phyloP scores from a whole-genome alignment of 257 asterid species.

The Solanum verrucosum region DNA sequence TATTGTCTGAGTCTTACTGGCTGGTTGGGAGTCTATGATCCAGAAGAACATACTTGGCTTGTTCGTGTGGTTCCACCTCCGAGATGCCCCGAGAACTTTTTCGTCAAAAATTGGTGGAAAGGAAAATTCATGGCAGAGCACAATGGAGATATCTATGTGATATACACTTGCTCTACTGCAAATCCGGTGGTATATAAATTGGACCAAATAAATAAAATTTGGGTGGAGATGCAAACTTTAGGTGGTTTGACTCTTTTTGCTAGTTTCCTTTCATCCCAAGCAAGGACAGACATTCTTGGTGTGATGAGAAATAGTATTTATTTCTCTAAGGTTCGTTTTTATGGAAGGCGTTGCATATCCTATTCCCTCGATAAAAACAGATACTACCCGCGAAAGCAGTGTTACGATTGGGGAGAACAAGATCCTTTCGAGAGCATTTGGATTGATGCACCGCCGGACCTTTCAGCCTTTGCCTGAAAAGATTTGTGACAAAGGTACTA shows the following conservation, averaged over 20 bases:
- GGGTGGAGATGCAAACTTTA: slow-evolving; percentile 60
- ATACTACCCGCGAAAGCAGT: slow-evolving; percentile 75
- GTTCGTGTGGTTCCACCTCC: slow-evolving; percentile 67
- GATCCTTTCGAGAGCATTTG: slow-evolving; percentile 72
- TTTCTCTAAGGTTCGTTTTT: slow-evolving; percentile 74
- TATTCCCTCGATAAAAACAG: slow-evolving; percentile 52
- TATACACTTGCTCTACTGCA: slow-evolving; percentile 63
- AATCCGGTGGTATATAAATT: slow-evolving; percentile 67
- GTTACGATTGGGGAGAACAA: slow-evolving; percentile 76
- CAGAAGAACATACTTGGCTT: slow-evolving; percentile 44
- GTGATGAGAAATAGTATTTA: slow-evolving; percentile 64
- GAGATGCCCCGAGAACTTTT: slow-evolving; percentile 55
- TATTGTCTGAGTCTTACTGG: slow-evolving; percentile 74
- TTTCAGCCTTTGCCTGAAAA: slow-evolving; percentile 38
- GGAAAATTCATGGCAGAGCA: slow-evolving; percentile 88
- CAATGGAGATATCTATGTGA: slow-evolving; percentile 58
- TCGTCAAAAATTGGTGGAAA: slow-evolving; percentile 78
- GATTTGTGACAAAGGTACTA: slow-evolving; percentile 3
- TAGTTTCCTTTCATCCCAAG: slow-evolving; percentile 70
- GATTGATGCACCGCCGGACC: slow-evolving; percentile 85
- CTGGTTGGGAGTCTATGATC: slow-evolving; percentile 65
- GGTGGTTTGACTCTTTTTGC: slow-evolving; percentile 74
- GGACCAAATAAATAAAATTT: slow-evolving; percentile 45
- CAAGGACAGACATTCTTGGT: slow-evolving; percentile 74
- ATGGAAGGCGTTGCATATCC: slow-evolving; percentile 70